Evolutionary conservation across 2,329 filamentous ascomycete genomes (phyloP), one percentile per base, ranked within the genome.

Genomic region (Talaromyces islandicus): DNA sequence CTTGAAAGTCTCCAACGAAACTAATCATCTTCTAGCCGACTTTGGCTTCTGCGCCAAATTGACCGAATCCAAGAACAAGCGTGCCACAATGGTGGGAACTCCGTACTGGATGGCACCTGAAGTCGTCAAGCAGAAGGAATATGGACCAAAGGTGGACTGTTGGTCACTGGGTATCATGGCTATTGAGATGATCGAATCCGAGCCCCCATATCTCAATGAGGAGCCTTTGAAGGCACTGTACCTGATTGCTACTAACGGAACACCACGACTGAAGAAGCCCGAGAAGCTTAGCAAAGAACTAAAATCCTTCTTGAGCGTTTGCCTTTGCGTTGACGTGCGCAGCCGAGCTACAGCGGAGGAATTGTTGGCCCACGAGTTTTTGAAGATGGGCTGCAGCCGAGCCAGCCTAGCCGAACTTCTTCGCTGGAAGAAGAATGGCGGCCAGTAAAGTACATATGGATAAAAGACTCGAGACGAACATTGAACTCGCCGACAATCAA

Each of bases 21-120:
- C 48, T 61, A 54, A 54, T 48, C 17, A 50, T 17, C 25, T 30
- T 24, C 41, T 61, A 94, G 92, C 94, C 68, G 94, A 99, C 85
- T 99, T 99, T 73, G 94, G 94, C 66, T 97, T 99, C 84, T 97
- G 92, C 74, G 94, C 94, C 74, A 97, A 97, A 80, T 89, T 99
- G 63, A 97, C 93, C 38, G 94, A 97, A 73, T 88, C 92, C 65
- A 96, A 96, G 78, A 94, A 86, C 68, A 97, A 99, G 83, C 92
- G 94, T 75, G 92, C 93, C 50, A 99, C 94, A 61, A 97, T 99
- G 94, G 94, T 99, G 59, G 94, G 94, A 65, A 99, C 94, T 35
- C 94, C 94, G 17, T 99, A 97, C 82, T 99, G 94, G 94, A 99
- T 99, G 94, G 94, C 94, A 9, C 94, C 94, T 41, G 94, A 99